Percentiles rank a stretch among this genome's conserved stretches.
Conservation (phyloP, 192 early-diverging fungal genomes). For the Linnemannia schmuckeri region DNA sequence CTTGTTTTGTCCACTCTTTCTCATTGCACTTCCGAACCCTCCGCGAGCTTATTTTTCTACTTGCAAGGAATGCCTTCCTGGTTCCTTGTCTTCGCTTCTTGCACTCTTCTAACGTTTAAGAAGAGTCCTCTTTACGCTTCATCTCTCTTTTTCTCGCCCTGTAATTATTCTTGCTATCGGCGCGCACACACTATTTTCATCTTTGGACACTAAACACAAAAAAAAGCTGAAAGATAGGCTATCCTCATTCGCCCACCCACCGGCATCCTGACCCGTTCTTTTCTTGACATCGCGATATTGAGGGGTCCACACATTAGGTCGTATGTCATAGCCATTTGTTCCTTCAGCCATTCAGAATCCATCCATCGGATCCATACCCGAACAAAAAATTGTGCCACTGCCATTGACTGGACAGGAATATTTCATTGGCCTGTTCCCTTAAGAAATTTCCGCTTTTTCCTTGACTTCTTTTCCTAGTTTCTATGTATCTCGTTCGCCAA, state of each 20-base stretch:
- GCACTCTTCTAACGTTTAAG: too few species aligned
- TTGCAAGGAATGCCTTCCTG: not conserved
- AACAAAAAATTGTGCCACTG: not conserved
- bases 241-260: not conserved
- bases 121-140: not conserved
- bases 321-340: not conserved
- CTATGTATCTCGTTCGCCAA: too few species aligned
- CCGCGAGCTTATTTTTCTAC: not conserved
- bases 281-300: not conserved
- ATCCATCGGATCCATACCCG: not conserved
- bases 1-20: not conserved
- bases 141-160: not conserved
- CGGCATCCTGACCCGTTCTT: not conserved
- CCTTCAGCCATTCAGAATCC: not conserved
- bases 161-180: too few species aligned
- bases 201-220: not conserved
- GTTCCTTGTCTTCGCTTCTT: not conserved
- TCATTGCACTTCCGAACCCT: not conserved
- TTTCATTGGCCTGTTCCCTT: not conserved
- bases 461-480: too few species aligned
- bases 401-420: not conserved
- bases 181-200: not conserved
- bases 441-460: not conserved
- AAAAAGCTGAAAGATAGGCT: not conserved
- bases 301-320: not conserved